Evolutionary conservation across 169 alveolate genomes (phyloP).

Genomic region (Plasmodium cynomolgi): DNA sequence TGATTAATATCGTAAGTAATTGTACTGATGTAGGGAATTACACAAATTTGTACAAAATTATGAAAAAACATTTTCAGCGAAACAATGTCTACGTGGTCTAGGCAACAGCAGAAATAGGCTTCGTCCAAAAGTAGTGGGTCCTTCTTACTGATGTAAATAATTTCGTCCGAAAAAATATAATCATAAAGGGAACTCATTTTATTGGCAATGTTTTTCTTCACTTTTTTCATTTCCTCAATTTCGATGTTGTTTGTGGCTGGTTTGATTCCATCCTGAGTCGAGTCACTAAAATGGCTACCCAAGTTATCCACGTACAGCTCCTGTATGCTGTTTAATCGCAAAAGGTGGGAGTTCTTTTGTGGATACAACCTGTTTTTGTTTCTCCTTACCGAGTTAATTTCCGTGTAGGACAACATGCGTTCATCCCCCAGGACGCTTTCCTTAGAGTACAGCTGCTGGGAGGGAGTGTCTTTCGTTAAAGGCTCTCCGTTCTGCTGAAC

Average conservation of each 20-base stretch:
- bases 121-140: constrained; percentile 45
- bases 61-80: constrained; percentile 61
- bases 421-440: neutral
- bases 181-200: constrained; percentile 29
- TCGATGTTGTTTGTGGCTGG: constrained; percentile 3
- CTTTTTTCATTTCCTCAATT: constrained; percentile 20
- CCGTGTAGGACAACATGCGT: neutral
- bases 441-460: neutral
- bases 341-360: neutral
- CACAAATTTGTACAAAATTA: constrained; percentile 30
- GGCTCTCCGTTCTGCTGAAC: neutral
- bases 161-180: constrained; percentile 19
- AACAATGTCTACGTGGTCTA: constrained; percentile 18
- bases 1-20: constrained; percentile 29
- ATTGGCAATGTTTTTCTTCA: neutral
- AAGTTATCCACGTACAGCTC: constrained; percentile 5
- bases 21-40: constrained; percentile 25
- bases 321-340: constrained; percentile 14
- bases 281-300: constrained; percentile 5
- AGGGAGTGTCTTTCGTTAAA: neutral
- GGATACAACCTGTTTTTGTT: neutral
- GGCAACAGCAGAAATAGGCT: constrained; percentile 41
- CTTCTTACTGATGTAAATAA: constrained; percentile 40
- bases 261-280: neutral
- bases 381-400: neutral